Base-by-base conservation (phyloP, 2,329 filamentous ascomycete genomes). In the Xylariales sp. region DNA sequence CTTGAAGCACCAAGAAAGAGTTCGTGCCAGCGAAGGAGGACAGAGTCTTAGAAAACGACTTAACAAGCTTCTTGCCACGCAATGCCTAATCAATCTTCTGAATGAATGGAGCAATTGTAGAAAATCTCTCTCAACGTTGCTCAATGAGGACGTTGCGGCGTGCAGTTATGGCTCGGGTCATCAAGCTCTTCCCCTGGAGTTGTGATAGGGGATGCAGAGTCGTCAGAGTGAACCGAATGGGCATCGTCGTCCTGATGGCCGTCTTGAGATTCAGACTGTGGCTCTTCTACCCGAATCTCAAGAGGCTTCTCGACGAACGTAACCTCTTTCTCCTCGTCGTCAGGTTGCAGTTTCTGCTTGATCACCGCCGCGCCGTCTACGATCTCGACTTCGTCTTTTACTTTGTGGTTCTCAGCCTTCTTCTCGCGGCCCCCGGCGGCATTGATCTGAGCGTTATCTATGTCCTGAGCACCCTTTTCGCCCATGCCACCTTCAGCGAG, bases 401-500 rank as follows among this genome's bases (percentile, higher is more conserved):
- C 52, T 45, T 49, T 50, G 7, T 49, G 51, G 9, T 40, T 46
- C 5, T 56, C 57, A 15, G 52, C 56, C n/a, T 56, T 48, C 37
- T 54, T 48, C 43, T 55, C 61, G 33, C 68, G 64, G 43, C 64
- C 63, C 9, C 74, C 75, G 3, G 68, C 71, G 0, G 74, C 75
- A 40, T 78, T 78, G 43, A 67, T 65, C 55, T 78, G 74, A 5
- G 73, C 76, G 39, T 78, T 73, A 49, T 79, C 75, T 11, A 79
- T 64, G 40, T 79, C 75, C 3, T 67, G 68, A 5, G 69, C 67
- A 8, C 75, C 74, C 57, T 76, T 75, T 49, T 71, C 69, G 31
- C 74, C 75, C 73, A 78, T 78, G 43, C 75, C 74, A 28, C 66
- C 70, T 53, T 78, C 73, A 20, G 68, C 60, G 3, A 78, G 63